phyloP scores from a whole-genome alignment of 768 basidiomycete genomes.

The Brasilioporus rufonigricans region DNA sequence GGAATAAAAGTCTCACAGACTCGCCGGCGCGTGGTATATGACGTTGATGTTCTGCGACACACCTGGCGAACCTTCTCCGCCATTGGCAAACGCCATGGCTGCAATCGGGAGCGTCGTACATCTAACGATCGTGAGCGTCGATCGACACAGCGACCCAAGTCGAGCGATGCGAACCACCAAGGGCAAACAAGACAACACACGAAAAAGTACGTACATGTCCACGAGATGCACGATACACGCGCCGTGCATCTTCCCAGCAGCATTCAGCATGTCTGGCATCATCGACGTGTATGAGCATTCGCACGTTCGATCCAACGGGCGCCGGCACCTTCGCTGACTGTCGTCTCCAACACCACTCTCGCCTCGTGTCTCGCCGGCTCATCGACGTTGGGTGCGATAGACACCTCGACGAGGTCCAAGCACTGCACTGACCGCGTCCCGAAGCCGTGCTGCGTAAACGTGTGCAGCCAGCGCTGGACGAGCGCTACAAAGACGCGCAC shows the following conservation, averaged over 20 bases:
- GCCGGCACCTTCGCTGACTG: constrained; percentile 42
- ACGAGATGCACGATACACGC: constrained; percentile 44
- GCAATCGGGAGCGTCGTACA: constrained; percentile 41
- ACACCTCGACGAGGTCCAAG: constrained; percentile 37
- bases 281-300: too few species aligned
- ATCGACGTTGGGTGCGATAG: constrained; percentile 35
- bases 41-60: constrained; percentile 48
- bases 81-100: constrained; percentile 33
- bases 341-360: constrained; percentile 40
- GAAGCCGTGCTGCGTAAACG: constrained; percentile 29
- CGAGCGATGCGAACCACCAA: too few species aligned
- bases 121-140: constrained; percentile 24
- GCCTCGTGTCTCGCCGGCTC: constrained; percentile 37
- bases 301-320: too few species aligned
- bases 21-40: constrained; percentile 43
- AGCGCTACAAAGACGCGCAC: constrained; percentile 35
- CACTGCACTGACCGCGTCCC: constrained; percentile 8
- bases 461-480: constrained; percentile 37
- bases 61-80: constrained; percentile 28
- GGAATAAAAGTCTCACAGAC: constrained; percentile 35
- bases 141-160: background rate
- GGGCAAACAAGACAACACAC: background rate
- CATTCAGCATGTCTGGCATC: constrained; percentile 44
- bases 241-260: constrained; percentile 36
- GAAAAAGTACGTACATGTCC: constrained; percentile 44